A percentile compares a stretch with the other conserved stretches of the same genome.
These are phyloP conservation scores for Hydnomerulius pinastri DNA, from an alignment of 768 basidiomycete species.

Conservation along the genomic window DNA sequence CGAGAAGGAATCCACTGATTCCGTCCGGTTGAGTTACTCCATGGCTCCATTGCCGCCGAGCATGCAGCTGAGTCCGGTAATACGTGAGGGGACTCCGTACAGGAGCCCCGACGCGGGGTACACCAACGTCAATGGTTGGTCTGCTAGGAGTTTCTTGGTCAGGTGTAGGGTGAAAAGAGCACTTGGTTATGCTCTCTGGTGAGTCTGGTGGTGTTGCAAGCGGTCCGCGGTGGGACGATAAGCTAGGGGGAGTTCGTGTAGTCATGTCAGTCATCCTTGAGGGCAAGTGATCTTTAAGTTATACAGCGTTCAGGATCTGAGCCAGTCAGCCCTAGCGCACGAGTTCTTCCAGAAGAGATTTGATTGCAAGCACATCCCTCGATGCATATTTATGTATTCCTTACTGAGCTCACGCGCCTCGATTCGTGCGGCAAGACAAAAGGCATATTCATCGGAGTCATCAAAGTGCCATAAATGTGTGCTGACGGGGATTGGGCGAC, in stretches of 20 bases:
- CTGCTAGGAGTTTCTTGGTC: background rate
- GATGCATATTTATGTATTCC: constrained; percentile 24
- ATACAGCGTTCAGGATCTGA: constrained; percentile 25
- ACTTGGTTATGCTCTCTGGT: constrained; percentile 18
- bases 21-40: background rate
- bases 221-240: constrained; percentile 27
- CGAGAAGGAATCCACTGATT: background rate
- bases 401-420: background rate
- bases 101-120: constrained; percentile 13
- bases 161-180: constrained; percentile 10
- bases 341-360: constrained; percentile 14
- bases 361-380: background rate
- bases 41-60: background rate
- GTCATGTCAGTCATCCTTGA: constrained; percentile 24
- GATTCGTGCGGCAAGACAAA: constrained; percentile 21
- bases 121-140: constrained; percentile 11
- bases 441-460: constrained; percentile 6
- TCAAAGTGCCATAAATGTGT: constrained; percentile 1
- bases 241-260: constrained; percentile 25
- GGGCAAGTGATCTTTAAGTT: constrained; percentile 8
- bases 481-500: constrained; percentile 1
- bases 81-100: background rate
- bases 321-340: constrained; percentile 29
- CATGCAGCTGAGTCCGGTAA: background rate
- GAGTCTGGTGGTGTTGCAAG: constrained; percentile 25